A percentile compares a stretch with the other conserved stretches of the same genome.
phyloP scores from a whole-genome alignment of 768 basidiomycete genomes.

The Podaxis sp. region DNA sequence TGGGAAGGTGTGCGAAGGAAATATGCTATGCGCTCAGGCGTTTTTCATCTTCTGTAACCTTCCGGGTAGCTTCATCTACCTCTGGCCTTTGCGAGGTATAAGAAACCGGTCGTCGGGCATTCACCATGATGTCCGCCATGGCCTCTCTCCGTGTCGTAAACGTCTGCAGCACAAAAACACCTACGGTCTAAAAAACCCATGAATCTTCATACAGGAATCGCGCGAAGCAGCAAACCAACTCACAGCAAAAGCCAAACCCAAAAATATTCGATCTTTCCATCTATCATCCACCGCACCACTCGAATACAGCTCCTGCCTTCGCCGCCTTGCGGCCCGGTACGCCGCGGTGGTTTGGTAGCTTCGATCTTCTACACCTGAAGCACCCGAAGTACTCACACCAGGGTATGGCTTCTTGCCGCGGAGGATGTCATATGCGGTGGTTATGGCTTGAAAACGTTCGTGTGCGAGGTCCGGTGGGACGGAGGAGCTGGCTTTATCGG shows the following conservation, averaged over 20 bases:
- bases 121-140: conserved; percentile 22
- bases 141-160: conserved; percentile 25
- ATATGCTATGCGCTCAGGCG: conserved; percentile 12
- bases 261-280: conserved; percentile 65
- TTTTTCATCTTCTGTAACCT: conserved; percentile 14
- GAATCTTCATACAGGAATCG: too few relatives aligned
- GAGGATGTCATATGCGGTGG: conserved; percentile 65
- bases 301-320: conserved; percentile 46
- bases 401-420: conserved; percentile 42
- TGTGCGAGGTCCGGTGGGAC: conserved; percentile 52
- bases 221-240: conserved; percentile 19
- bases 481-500: conserved; percentile 53
- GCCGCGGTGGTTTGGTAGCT: conserved; percentile 36
- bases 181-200: conserved; percentile 17
- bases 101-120: conserved; percentile 15
- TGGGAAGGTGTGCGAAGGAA: too few relatives aligned
- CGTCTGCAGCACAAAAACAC: conserved; percentile 28
- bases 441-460: conserved; percentile 68
- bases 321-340: conserved; percentile 44
- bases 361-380: conserved; percentile 18
- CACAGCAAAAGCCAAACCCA: conserved; percentile 57
- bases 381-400: conserved; percentile 15
- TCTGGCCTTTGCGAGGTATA: neutral
- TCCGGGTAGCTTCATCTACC: neutral
- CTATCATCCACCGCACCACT: conserved; percentile 56